Evolutionary conservation across 192 early-diverging fungal genomes (phyloP).

Genomic region (Coemansia sp.): DNA sequence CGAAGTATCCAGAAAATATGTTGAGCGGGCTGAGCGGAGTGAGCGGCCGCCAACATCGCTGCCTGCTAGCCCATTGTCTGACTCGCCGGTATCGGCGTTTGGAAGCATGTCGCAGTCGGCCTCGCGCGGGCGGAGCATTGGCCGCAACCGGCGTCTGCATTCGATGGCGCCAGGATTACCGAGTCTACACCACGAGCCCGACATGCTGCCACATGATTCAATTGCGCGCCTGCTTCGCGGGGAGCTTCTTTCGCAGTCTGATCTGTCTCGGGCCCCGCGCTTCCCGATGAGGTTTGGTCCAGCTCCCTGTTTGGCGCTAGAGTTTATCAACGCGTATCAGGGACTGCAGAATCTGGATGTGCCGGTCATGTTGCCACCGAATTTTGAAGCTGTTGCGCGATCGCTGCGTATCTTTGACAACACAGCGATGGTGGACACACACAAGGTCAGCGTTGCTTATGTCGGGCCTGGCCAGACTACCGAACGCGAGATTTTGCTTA

Average conservation of each 20-base stretch:
- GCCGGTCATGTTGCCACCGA: conserved; percentile 65
- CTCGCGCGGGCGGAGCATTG: conserved; percentile 37
- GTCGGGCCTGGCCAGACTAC: conserved; percentile 80
- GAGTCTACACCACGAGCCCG: conserved; percentile 5
- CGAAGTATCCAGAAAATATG: conserved; percentile 32
- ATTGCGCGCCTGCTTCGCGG: conserved; percentile 36
- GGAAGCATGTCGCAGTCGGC: conserved; percentile 9
- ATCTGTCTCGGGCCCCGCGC: conserved; percentile 11
- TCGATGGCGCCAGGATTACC: conserved; percentile 11
- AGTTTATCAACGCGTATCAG: conserved; percentile 65
- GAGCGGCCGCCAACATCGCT: conserved; percentile 11
- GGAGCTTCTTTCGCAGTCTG: conserved; percentile 27
- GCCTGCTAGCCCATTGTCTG: conserved; percentile 30
- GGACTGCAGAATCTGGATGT: conserved; percentile 57
- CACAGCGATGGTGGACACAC: conserved; percentile 85
- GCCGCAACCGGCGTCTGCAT: conserved; percentile 31
- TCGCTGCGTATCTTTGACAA: conserved; percentile 81
- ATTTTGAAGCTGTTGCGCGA: conserved; percentile 67
- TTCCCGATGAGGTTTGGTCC: conserved; percentile 38
- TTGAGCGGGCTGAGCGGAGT: conserved; percentile 18
- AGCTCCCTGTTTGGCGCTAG: conserved; percentile 45
- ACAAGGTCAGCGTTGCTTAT: conserved; percentile 95
- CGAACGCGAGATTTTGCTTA: conserved; percentile 85
- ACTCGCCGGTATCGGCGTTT: conserved; percentile 49
- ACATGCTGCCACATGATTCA: conserved; percentile 32